These are phyloP conservation scores for Pseudoneurospora amorphoporcata DNA, from an alignment of 495 filamentous ascomycete species.

Conservation along the genomic window DNA sequence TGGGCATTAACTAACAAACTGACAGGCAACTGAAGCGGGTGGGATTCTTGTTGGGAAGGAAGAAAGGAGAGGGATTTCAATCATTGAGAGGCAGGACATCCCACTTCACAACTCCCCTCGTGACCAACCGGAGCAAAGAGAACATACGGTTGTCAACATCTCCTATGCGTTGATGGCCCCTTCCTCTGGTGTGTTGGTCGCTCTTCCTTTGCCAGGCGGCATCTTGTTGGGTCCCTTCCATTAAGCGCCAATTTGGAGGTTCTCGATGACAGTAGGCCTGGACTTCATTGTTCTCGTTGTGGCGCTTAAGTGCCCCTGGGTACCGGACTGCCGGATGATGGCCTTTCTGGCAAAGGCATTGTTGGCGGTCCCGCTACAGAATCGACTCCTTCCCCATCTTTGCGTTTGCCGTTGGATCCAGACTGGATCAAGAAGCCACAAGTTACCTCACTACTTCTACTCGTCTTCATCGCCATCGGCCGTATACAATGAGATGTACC, in stretches of 20 bases:
- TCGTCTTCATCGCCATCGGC: neutral
- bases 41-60: neutral
- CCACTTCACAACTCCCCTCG: neutral
- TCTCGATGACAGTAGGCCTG: neutral
- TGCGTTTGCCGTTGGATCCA: neutral
- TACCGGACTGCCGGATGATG: neutral
- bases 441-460: no score
- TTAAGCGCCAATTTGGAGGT: neutral
- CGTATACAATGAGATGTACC: no score
- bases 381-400: neutral
- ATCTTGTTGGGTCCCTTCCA: neutral
- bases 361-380: neutral
- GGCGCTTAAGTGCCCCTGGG: neutral
- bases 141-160: neutral
- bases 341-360: neutral
- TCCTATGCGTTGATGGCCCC: neutral
- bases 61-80: neutral
- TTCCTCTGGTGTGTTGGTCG: neutral
- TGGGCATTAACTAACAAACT: no score
- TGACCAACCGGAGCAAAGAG: neutral
- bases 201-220: neutral
- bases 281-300: neutral
- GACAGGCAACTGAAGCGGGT: no score
- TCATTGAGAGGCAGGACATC: neutral
- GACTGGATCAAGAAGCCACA: neutral